phyloP scores from a whole-genome alignment of 257 asterid genomes.

The Solanum chmielewskii region DNA sequence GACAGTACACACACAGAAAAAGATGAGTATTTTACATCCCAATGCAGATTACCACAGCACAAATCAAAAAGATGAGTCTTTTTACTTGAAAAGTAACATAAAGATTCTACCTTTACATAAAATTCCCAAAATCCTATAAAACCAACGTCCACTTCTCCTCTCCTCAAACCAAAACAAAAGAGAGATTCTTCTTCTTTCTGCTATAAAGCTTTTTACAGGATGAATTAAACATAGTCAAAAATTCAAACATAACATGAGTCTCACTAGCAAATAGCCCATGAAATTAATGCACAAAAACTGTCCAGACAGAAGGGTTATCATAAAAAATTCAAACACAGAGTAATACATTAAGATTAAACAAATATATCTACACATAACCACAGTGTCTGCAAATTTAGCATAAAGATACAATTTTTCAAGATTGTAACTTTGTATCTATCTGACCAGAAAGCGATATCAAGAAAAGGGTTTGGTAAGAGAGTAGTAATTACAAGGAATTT shows the following conservation, averaged over 20 bases:
- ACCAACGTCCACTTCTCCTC: not conserved
- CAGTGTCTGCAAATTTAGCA: not conserved
- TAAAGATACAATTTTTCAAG: not conserved
- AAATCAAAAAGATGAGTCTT: not conserved
- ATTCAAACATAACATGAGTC: not conserved
- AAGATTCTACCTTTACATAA: not conserved
- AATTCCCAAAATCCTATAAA: not conserved
- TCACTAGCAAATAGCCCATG: not conserved
- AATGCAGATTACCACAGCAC: not conserved
- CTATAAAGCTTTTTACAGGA: not conserved
- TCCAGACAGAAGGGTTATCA: not conserved
- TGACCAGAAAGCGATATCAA: not conserved
- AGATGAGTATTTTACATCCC: not conserved
- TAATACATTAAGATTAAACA: not conserved
- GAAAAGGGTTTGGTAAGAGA: not conserved
- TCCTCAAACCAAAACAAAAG: not conserved
- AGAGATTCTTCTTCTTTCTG: not conserved
- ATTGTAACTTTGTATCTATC: not conserved
- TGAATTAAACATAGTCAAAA: not conserved
- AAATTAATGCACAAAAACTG: not conserved
- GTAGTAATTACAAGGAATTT: slow-evolving; percentile 59
- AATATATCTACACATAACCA: not conserved
- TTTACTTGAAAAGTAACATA: too few relatives aligned
- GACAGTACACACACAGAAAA: not conserved
- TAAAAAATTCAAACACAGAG: not conserved